A percentile compares a stretch with the other conserved stretches of the same genome.
phyloP scores from a whole-genome alignment of 345 rosid genomes.

The Ceriops zippeliana region DNA sequence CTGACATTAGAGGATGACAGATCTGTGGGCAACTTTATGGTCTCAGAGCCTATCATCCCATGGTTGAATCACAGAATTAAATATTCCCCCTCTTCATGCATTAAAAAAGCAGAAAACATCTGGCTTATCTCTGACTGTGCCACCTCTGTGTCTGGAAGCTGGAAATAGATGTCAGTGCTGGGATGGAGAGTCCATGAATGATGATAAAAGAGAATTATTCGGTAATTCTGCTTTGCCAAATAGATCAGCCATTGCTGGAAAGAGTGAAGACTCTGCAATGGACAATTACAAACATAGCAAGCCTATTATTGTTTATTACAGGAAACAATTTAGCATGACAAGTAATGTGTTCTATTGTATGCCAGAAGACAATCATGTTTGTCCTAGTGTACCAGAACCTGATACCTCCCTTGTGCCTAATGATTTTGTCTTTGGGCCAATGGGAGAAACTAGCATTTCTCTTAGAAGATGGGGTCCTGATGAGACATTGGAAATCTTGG shows the following conservation, averaged over 20 bases:
- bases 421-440: constrained; percentile 22
- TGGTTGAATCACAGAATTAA: constrained; percentile 64
- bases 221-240: constrained; percentile 31
- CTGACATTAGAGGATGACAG: constrained; percentile 47
- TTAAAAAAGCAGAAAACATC: constrained; percentile 48
- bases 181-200: constrained; percentile 26
- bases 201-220: constrained; percentile 25
- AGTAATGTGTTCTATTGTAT: constrained; percentile 15
- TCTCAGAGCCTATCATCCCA: constrained; percentile 85
- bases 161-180: constrained; percentile 25
- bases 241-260: constrained; percentile 28
- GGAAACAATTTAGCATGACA: constrained; percentile 63
- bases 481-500: constrained; percentile 19
- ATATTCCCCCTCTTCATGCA: constrained; percentile 48
- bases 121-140: constrained; percentile 14
- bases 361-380: constrained; percentile 20
- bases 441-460: constrained; percentile 25
- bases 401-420: constrained; percentile 21
- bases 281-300: constrained; percentile 28
- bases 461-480: constrained; percentile 31
- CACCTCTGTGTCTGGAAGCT: constrained; percentile 23
- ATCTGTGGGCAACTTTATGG: constrained; percentile 48
- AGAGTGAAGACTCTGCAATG: constrained; percentile 33
- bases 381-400: not conserved
- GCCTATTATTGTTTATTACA: constrained; percentile 69